These are phyloP conservation scores for Phytophthora pluvialis DNA, from an alignment of 352 stramenopile genomes.

Conservation along the genomic window DNA sequence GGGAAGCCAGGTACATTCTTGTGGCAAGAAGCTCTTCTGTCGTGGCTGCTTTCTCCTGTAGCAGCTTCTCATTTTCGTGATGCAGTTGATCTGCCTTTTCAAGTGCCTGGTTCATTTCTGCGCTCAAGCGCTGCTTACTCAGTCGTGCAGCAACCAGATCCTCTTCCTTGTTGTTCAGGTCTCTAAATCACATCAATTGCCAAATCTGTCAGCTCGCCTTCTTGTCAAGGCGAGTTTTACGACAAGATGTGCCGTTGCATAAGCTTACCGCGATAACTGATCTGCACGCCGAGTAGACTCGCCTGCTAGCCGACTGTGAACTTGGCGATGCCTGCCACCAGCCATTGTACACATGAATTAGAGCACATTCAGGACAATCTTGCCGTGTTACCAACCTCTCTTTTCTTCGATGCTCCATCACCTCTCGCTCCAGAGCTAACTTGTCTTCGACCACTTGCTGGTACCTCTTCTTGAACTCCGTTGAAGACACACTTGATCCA, in stretches of 20 bases:
- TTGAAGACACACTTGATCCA: slow-evolving; percentile 10
- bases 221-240: background rate
- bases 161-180: slow-evolving; percentile 64
- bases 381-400: slow-evolving; percentile 47
- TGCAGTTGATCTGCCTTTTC: slow-evolving; percentile 61
- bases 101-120: slow-evolving; percentile 63
- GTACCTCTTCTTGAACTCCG: slow-evolving; percentile 76
- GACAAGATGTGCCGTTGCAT: background rate
- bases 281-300: slow-evolving; percentile 75
- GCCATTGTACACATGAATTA: background rate
- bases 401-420: slow-evolving; percentile 60
- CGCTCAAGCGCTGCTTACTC: slow-evolving; percentile 54
- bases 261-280: slow-evolving; percentile 57
- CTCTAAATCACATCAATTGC: slow-evolving; percentile 32
- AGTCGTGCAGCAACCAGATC: slow-evolving; percentile 58
- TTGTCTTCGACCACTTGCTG: slow-evolving; percentile 66
- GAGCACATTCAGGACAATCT: background rate
- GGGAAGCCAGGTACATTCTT: slow-evolving; percentile 74
- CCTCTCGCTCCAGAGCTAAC: slow-evolving; percentile 57
- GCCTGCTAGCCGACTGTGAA: slow-evolving; percentile 64
- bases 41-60: slow-evolving; percentile 64
- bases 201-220: slow-evolving; percentile 1
- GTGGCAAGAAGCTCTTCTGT: slow-evolving; percentile 68
- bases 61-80: slow-evolving; percentile 68
- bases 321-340: slow-evolving; percentile 56